phyloP scores from a whole-genome alignment of 2,329 filamentous ascomycete genomes.

The Venturia carpophila region DNA sequence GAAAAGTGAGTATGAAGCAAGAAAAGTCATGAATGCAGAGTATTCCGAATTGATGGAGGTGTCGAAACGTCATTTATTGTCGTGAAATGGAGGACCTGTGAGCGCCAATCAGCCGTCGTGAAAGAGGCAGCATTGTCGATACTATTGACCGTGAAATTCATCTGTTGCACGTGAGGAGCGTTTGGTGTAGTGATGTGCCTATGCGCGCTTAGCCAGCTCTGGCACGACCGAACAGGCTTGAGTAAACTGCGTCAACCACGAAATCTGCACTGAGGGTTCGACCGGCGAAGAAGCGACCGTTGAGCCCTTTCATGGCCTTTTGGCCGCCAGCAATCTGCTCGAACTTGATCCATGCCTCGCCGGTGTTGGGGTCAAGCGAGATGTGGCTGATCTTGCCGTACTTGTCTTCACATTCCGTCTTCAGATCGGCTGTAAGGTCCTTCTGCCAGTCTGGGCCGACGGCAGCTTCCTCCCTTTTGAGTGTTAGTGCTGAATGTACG shows the following conservation, averaged over 20 bases:
- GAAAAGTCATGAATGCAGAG: neutral
- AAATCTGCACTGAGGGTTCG: constrained; percentile 88
- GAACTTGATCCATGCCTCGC: constrained; percentile 98
- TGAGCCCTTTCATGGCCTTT: constrained; percentile 95
- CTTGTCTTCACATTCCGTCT: constrained; percentile 84
- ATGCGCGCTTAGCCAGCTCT: constrained; percentile 59
- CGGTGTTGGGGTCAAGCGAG: constrained; percentile 85
- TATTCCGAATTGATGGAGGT: neutral
- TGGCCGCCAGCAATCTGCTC: constrained; percentile 90
- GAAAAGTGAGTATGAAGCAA: constrained; percentile 4
- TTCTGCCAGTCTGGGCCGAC: constrained; percentile 83
- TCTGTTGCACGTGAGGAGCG: neutral
- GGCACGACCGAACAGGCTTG: constrained; percentile 84
- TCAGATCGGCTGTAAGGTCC: constrained; percentile 88
- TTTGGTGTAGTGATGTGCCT: neutral
- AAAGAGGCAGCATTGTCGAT: constrained; percentile 10
- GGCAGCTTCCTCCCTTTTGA: constrained; percentile 73
- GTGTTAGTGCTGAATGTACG: neutral
- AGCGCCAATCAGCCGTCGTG: constrained; percentile 12
- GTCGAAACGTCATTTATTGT: neutral
- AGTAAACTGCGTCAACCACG: constrained; percentile 98
- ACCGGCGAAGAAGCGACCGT: constrained; percentile 91
- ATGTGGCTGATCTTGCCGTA: constrained; percentile 98
- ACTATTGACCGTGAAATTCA: neutral
- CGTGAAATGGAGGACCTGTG: constrained; percentile 1